phyloP scores from a whole-genome alignment of 192 early-diverging fungal species.

The Phycomyces blakesleeanus region DNA sequence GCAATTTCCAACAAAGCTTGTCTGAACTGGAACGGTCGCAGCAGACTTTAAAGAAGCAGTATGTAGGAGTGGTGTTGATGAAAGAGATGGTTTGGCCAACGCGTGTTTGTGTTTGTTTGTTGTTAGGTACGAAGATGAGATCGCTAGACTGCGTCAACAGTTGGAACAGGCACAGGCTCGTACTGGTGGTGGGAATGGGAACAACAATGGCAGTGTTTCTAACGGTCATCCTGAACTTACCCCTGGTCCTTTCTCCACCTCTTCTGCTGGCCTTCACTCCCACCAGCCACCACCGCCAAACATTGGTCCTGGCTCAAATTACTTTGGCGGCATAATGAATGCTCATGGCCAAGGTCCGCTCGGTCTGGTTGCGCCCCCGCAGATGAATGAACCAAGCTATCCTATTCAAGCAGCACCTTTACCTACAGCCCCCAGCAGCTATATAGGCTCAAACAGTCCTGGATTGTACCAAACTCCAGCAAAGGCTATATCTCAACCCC shows the following conservation, averaged over 20 bases:
- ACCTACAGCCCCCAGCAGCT: slow-evolving; percentile 4
- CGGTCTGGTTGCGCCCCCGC: slow-evolving; percentile 46
- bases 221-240: slow-evolving; percentile 9
- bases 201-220: not conserved
- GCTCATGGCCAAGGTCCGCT: slow-evolving; percentile 36
- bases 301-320: slow-evolving; percentile 58
- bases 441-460: not conserved
- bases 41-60: slow-evolving; percentile 73
- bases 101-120: not conserved
- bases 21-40: slow-evolving; percentile 81
- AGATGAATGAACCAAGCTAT: slow-evolving; percentile 46
- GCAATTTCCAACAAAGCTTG: slow-evolving; percentile 70
- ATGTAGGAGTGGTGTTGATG: slow-evolving; percentile 23
- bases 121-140: slow-evolving; percentile 77
- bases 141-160: slow-evolving; percentile 75
- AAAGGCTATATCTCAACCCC: slow-evolving; percentile 36
- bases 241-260: slow-evolving; percentile 31
- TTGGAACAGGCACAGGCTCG: slow-evolving; percentile 67
- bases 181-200: slow-evolving; percentile 43
- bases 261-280: slow-evolving; percentile 23
- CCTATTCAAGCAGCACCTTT: slow-evolving; percentile 43
- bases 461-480: not conserved
- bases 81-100: not conserved
- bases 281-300: slow-evolving; percentile 58
- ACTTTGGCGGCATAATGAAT: slow-evolving; percentile 52